Conservation (phyloP, 192 early-diverging fungal species). For the Dimargaris cristalligena region DNA sequence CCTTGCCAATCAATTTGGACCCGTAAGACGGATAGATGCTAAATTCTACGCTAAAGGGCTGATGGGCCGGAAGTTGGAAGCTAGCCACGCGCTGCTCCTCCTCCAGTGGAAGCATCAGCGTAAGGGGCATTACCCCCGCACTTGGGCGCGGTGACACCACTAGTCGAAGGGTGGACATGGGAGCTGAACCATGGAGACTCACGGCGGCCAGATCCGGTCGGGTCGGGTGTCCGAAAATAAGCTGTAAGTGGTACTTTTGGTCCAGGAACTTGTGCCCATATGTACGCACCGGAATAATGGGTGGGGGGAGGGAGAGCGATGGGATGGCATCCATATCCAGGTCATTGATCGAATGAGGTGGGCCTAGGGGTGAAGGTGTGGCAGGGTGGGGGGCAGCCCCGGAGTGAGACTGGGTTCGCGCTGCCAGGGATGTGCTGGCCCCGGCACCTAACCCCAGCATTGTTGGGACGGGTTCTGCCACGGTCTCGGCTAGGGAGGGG, state of each 20-base stretch:
- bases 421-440: background rate
- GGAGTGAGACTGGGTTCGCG: background rate
- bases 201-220: conserved; percentile 28
- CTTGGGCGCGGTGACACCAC: conserved; percentile 80
- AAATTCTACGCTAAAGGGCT: conserved; percentile 79
- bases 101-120: conserved; percentile 73
- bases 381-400: conserved; percentile 11
- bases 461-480: no score
- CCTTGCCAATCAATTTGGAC: conserved; percentile 77
- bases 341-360: conserved; percentile 28
- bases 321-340: conserved; percentile 83
- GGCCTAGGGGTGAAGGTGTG: no score
- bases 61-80: conserved; percentile 63
- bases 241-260: conserved; percentile 70
- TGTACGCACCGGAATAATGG: conserved; percentile 93
- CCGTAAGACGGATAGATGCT: conserved; percentile 96
- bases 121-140: conserved; percentile 73
- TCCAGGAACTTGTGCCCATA: conserved; percentile 97
- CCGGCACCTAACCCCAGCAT: conserved; percentile 1
- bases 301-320: conserved; percentile 84
- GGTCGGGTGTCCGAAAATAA: conserved; percentile 38
- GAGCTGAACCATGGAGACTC: conserved; percentile 37
- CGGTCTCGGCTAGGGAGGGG: background rate
- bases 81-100: conserved; percentile 60
- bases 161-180: conserved; percentile 54